Conservation (phyloP, 352 stramenopile genomes). For the Globisporangium camurandrum region DNA sequence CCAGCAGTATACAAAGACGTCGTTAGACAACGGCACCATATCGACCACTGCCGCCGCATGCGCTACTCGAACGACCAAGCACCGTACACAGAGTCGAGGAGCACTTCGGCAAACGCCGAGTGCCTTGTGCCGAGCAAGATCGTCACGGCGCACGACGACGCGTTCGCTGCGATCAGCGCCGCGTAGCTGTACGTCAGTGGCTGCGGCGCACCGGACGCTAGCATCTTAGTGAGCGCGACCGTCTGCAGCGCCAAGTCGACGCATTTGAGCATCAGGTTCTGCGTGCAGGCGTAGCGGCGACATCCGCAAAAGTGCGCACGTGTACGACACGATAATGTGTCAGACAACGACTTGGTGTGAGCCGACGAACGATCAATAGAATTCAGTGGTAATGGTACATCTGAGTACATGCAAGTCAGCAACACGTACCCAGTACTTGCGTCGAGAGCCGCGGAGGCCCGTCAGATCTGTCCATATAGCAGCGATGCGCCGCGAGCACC, state of each 20-base stretch:
- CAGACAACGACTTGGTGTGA: too few relatives aligned
- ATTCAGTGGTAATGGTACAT: background rate
- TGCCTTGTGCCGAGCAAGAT: background rate
- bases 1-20: too few relatives aligned
- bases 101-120: background rate
- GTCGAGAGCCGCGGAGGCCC: background rate
- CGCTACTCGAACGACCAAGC: too few relatives aligned
- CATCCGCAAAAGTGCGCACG: background rate
- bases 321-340: background rate
- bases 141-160: background rate
- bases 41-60: too few relatives aligned
- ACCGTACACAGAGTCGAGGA: slow-evolving; percentile 3
- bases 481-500: background rate
- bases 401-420: background rate
- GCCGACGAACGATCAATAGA: too few relatives aligned
- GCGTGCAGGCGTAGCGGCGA: too few relatives aligned
- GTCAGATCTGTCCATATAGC: background rate
- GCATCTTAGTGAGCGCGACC: background rate
- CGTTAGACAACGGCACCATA: too few relatives aligned
- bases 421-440: background rate
- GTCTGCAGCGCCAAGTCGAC: slow-evolving; percentile 3
- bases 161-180: background rate
- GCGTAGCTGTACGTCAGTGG: background rate
- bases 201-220: background rate
- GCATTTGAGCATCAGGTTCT: slow-evolving; percentile 1